Conservation (phyloP, 768 basidiomycete genomes). For the Cystobasidium ongulense region DNA sequence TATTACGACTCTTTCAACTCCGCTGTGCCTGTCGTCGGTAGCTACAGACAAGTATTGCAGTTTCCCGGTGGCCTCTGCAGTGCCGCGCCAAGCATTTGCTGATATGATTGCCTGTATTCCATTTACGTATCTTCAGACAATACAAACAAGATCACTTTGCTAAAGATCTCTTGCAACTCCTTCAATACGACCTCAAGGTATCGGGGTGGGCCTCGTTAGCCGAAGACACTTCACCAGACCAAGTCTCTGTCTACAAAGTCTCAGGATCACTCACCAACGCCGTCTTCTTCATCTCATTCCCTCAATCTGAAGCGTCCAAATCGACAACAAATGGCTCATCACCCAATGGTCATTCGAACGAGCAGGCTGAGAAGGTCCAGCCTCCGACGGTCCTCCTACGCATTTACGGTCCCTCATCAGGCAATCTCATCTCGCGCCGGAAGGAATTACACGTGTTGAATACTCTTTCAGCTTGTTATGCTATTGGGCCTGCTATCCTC, state of each 20-base stretch:
- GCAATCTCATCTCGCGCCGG: conserved; percentile 74
- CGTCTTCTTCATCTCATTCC: conserved; percentile 78
- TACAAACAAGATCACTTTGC: conserved; percentile 35
- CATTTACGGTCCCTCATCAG: conserved; percentile 82
- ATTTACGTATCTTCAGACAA: conserved; percentile 9
- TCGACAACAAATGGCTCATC: conserved; percentile 6
- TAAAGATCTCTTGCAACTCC: conserved; percentile 33
- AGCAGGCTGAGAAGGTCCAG: not conserved
- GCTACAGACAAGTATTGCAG: not conserved
- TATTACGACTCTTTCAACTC: not conserved
- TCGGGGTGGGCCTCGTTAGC: conserved; percentile 38
- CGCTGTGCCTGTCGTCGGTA: not conserved
- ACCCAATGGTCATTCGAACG: not conserved
- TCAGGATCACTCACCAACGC: conserved; percentile 91
- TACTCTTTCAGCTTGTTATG: conserved; percentile 74
- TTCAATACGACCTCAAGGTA: conserved; percentile 35
- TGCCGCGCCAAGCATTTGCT: not conserved
- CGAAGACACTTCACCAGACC: conserved; percentile 10
- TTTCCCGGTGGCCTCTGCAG: not conserved
- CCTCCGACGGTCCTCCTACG: conserved; percentile 68
- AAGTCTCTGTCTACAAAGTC: conserved; percentile 56
- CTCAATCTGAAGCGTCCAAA: conserved; percentile 15
- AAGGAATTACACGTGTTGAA: conserved; percentile 81
- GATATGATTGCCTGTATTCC: not conserved
- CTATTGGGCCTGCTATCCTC: conserved; percentile 80